Evolutionary conservation across 2,329 filamentous ascomycete genomes (phyloP), one percentile per base, ranked within the genome.

Genomic region (Bipolaris victoriae): DNA sequence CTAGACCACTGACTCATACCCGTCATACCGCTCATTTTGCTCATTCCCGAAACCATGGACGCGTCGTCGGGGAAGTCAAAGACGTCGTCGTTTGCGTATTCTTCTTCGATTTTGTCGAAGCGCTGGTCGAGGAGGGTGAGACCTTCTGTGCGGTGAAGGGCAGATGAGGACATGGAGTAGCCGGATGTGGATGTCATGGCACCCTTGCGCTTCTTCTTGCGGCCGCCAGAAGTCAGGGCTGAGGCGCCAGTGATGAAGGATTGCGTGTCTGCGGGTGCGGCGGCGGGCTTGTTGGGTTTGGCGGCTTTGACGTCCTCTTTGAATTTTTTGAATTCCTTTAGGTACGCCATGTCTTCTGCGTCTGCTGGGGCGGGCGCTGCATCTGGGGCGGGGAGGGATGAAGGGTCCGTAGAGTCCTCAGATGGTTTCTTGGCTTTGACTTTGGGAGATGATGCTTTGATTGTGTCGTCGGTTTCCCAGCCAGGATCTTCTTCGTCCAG

Each of bases 381-480:
- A 18, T 72, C 72, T 5, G 72, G 70, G 0, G 70, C 70, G 1
- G 75, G 72, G 5, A 77, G 70, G 5, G 67, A 61, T 18, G 60
- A 61, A 10, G 68, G 65, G 53, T 89, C 86, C 26, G 88, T 85
- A 4, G 84, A 79, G 18, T 62, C 63, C 16, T 71, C 73, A 20
- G 76, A 69, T 10, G 77, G 52, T 31, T 64, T 60, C 29, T 64
- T 64, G 9, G 56, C 58, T 57, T 77, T 48, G 84, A 75, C n/a
- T 76, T 71, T 63, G 5, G 70, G 70, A n/a, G 61, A 76, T 20
- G 64, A 68, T 18, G 84, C 81, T 90, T 96, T 73, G 89, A 83
- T 92, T 0, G 95, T 99, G 66, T 88, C 89, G 75, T 99, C 95
- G 7, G 92, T 96, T 77, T 97, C 93, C 93, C 93, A 99, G 5